A percentile compares a stretch with the other conserved stretches of the same genome.
These are phyloP conservation scores for Apiotrichum porosum DNA, from an alignment of 1,284 basidiomycete genomes.

Conservation along the genomic window DNA sequence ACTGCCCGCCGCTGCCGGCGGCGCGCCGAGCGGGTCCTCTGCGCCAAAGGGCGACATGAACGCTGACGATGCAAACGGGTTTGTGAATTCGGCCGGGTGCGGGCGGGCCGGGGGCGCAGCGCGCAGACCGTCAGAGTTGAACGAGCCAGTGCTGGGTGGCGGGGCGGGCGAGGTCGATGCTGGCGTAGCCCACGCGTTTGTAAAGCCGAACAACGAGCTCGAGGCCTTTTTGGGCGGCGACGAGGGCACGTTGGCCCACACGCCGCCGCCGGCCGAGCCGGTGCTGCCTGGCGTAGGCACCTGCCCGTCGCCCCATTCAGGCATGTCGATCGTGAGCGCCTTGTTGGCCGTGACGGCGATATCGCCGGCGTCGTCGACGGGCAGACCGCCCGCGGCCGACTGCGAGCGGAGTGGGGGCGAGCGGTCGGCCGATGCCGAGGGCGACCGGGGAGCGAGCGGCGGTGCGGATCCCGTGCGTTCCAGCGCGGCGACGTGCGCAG, in stretches of 20 bases:
- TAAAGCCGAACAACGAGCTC: slow-evolving; percentile 24
- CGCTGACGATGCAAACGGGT: slow-evolving; percentile 3
- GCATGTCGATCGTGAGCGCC: slow-evolving; percentile 12
- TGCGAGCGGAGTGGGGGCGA: slow-evolving; percentile 3
- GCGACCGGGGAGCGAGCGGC: slow-evolving; percentile 1
- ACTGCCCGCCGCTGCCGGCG: no score
- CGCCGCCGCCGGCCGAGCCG: no score
- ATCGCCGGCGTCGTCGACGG: slow-evolving; percentile 30
- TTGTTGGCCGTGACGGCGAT: slow-evolving; percentile 21
- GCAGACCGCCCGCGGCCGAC: slow-evolving; percentile 4
- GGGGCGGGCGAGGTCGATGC: slow-evolving; percentile 9
- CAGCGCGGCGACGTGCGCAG: neutral
- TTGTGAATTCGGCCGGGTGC: slow-evolving; percentile 36
- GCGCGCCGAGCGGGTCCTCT: no score
- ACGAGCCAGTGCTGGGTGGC: slow-evolving; percentile 4
- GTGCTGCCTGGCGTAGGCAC: no score
- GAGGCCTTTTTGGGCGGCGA: slow-evolving; percentile 4
- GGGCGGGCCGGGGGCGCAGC: slow-evolving; percentile 43
- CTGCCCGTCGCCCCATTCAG: slow-evolving; percentile 4
- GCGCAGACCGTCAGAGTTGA: slow-evolving; percentile 9
- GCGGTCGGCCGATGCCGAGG: neutral
- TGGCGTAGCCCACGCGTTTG: slow-evolving; percentile 34
- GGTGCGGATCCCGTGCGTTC: slow-evolving; percentile 29
- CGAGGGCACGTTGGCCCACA: neutral
- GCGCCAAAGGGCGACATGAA: no score